Conservation (phyloP, 140 eudicot species). For the Erigeron philadelphicus region DNA sequence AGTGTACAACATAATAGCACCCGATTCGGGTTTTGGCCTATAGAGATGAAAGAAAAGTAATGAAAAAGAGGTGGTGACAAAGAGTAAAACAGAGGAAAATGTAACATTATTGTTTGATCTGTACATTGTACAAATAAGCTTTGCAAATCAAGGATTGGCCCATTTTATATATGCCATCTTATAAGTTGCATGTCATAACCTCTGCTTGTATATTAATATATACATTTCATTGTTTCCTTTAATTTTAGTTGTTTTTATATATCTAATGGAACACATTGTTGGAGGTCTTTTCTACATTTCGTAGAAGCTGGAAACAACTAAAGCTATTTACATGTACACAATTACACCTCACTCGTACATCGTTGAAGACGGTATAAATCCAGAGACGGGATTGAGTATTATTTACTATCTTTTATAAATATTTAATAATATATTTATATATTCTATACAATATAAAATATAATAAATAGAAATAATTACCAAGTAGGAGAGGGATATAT, state of each 20-base stretch:
- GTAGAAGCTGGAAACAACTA: too few species aligned
- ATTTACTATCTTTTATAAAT: too few species aligned
- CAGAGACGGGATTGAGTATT: too few species aligned
- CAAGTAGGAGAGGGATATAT: too few species aligned
- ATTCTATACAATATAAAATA: too few species aligned
- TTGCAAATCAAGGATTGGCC: conserved; percentile 25
- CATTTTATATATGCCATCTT: conserved; percentile 17
- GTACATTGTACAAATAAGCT: conserved; percentile 40
- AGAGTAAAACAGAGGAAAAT: conserved; percentile 22
- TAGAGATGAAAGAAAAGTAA: conserved; percentile 10
- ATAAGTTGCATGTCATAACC: not conserved
- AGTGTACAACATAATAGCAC: conserved; percentile 35
- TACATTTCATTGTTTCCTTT: not conserved
- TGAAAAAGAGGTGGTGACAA: conserved; percentile 16
- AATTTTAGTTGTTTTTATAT: not conserved
- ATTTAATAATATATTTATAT: too few species aligned
- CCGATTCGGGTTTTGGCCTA: conserved; percentile 25
- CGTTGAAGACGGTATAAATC: too few species aligned
- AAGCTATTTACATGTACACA: too few species aligned
- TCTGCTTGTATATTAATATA: not conserved
- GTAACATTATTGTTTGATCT: conserved; percentile 32
- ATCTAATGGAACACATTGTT: too few species aligned
- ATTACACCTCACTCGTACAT: too few species aligned
- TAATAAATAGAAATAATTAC: too few species aligned
- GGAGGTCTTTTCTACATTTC: too few species aligned